Percentiles rank a stretch among this genome's conserved stretches.
Conservation (phyloP, 192 early-diverging fungal species). For the Coemansia sp. region DNA sequence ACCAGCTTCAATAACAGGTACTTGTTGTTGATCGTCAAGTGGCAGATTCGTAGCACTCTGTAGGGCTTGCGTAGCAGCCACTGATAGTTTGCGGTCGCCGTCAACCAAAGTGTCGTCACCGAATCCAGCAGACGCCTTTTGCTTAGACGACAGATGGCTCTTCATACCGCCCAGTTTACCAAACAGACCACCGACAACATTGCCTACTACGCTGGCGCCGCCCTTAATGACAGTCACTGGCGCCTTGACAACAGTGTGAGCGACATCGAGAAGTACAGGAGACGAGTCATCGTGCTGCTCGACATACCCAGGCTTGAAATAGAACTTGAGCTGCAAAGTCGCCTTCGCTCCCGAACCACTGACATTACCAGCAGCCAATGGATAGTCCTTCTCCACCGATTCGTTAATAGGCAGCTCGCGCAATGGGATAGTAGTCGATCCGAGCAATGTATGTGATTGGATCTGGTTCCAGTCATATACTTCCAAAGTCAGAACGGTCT, state of each 20-base stretch:
- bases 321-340: conserved; percentile 59
- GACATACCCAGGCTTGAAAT: conserved; percentile 65
- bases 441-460: conserved; percentile 64
- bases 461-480: conserved; percentile 84
- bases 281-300: conserved; percentile 58
- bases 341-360: conserved; percentile 18
- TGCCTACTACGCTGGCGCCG: conserved; percentile 57
- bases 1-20: not conserved
- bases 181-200: conserved; percentile 46
- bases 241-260: conserved; percentile 61
- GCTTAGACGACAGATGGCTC: conserved; percentile 15
- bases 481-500: conserved; percentile 62
- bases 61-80: conserved; percentile 33
- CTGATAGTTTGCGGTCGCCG: conserved; percentile 18
- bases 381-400: conserved; percentile 50
- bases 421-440: conserved; percentile 59
- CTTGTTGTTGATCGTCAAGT: conserved; percentile 12
- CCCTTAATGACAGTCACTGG: conserved; percentile 62
- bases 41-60: conserved; percentile 46
- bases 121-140: not conserved
- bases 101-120: not conserved
- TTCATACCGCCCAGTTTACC: conserved; percentile 50
- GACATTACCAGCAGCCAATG: conserved; percentile 29
- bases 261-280: conserved; percentile 60
- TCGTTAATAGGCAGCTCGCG: conserved; percentile 59